Conservation (phyloP, 1,139 yeast genomes). For the Suhomyces kunorum region DNA sequence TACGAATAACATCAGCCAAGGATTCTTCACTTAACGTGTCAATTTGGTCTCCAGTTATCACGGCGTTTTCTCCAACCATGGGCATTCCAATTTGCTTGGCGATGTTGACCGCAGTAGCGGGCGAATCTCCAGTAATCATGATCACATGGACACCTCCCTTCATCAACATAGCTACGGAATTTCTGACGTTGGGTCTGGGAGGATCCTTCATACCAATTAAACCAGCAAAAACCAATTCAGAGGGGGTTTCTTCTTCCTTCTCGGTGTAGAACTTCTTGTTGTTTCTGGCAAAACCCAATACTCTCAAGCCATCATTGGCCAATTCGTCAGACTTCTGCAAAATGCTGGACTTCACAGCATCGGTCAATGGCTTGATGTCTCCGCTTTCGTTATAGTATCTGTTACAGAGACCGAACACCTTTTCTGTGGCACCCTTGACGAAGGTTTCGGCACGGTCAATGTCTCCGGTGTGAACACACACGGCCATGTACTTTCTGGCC, state of each 20-base stretch:
- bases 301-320: slow-evolving; percentile 85
- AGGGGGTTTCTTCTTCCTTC: slow-evolving; percentile 41
- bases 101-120: slow-evolving; percentile 86
- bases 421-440: slow-evolving; percentile 90
- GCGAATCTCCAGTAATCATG: slow-evolving; percentile 97
- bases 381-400: slow-evolving; percentile 62
- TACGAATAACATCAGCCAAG: slow-evolving; percentile 70
- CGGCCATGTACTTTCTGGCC: slow-evolving; percentile 85
- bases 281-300: slow-evolving; percentile 74
- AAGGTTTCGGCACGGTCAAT: slow-evolving; percentile 55
- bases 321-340: slow-evolving; percentile 58
- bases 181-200: slow-evolving; percentile 81
- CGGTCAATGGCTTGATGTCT: slow-evolving; percentile 52
- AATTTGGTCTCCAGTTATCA: slow-evolving; percentile 80
- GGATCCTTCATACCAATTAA: slow-evolving; percentile 95
- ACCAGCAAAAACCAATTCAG: slow-evolving; percentile 74
- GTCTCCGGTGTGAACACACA: slow-evolving; percentile 63
- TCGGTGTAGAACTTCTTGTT: slow-evolving; percentile 31
- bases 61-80: slow-evolving; percentile 61
- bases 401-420: slow-evolving; percentile 62
- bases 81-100: slow-evolving; percentile 95
- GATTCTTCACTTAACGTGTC: slow-evolving; percentile 71
- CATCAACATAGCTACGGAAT: slow-evolving; percentile 70
- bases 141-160: slow-evolving; percentile 94
- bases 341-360: slow-evolving; percentile 47